phyloP scores from a whole-genome alignment of 345 rosid genomes.

The Sisymbrium irio region DNA sequence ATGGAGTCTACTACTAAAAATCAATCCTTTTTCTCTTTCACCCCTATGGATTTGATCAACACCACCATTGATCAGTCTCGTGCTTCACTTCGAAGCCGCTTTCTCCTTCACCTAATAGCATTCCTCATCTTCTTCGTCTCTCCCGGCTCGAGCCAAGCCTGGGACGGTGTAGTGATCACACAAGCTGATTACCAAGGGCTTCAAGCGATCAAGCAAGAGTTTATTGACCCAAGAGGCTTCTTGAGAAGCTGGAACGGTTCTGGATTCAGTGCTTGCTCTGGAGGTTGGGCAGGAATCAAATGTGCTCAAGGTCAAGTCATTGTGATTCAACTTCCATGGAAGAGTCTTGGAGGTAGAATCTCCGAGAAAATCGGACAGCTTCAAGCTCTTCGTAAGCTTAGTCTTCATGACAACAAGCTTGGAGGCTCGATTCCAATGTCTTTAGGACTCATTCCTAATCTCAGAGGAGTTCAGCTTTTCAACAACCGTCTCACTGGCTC shows the following conservation, averaged over 20 bases:
- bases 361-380: slow-evolving; percentile 83
- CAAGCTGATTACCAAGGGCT: slow-evolving; percentile 75
- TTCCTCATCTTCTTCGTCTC: slow-evolving; percentile 18
- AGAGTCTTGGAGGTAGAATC: slow-evolving; percentile 70
- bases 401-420: slow-evolving; percentile 77
- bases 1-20: slow-evolving; percentile 12
- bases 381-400: slow-evolving; percentile 73
- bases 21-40: not conserved
- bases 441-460: slow-evolving; percentile 65
- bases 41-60: not conserved
- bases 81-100: slow-evolving; percentile 26
- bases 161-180: slow-evolving; percentile 82
- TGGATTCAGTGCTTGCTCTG: slow-evolving; percentile 74
- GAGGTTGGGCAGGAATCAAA: slow-evolving; percentile 91
- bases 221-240: slow-evolving; percentile 64
- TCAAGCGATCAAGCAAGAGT: slow-evolving; percentile 62
- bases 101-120: slow-evolving; percentile 22
- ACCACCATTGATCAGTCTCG: slow-evolving; percentile 20
- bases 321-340: slow-evolving; percentile 93
- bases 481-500: slow-evolving; percentile 84
- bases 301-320: slow-evolving; percentile 89
- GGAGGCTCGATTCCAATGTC: slow-evolving; percentile 61
- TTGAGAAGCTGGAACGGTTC: slow-evolving; percentile 80
- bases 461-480: slow-evolving; percentile 86
- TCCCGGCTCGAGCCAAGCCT: slow-evolving; percentile 39